Percentiles rank a stretch among this genome's conserved stretches.
These are phyloP conservation scores for Coniochaeta ligniaria DNA, from an alignment of 2,329 filamentous ascomycete genomes.

Conservation along the genomic window DNA sequence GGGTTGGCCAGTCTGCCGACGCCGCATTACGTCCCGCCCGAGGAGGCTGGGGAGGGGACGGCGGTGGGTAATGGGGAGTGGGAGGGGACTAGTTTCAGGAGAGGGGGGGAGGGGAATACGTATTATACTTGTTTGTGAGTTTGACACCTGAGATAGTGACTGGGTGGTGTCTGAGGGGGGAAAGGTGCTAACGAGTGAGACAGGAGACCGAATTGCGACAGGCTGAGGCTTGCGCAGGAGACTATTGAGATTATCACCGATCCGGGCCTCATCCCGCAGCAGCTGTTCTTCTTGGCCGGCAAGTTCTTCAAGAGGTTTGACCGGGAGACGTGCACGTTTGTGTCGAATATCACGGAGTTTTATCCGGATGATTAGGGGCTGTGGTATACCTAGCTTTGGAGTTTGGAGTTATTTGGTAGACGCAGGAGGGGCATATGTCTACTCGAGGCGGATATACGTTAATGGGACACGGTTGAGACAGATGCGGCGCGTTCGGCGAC, in stretches of 20 bases:
- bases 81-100: conserved; percentile 38
- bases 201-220: conserved; percentile 52
- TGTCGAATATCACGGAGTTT: conserved; percentile 73
- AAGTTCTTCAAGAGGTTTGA: conserved; percentile 89
- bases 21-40: conserved; percentile 13
- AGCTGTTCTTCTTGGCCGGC: conserved; percentile 65
- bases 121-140: conserved; percentile 85
- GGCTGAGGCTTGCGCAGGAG: conserved; percentile 69
- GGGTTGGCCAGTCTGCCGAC: conserved; percentile 16
- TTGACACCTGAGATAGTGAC: no score
- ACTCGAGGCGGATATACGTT: no score
- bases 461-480: no score
- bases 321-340: conserved; percentile 54
- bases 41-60: conserved; percentile 26
- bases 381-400: background rate
- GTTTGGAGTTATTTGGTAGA: background rate
- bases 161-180: no score
- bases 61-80: conserved; percentile 54
- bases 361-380: conserved; percentile 70
- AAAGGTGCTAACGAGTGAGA: background rate
- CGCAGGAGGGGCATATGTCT: background rate
- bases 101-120: conserved; percentile 41
- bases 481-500: no score
- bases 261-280: conserved; percentile 37
- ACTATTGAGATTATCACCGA: conserved; percentile 63